Evolutionary conservation across 2,329 filamentous ascomycete species (phyloP), one percentile per base, ranked within the genome.

Genomic region (Xylaria sp.): DNA sequence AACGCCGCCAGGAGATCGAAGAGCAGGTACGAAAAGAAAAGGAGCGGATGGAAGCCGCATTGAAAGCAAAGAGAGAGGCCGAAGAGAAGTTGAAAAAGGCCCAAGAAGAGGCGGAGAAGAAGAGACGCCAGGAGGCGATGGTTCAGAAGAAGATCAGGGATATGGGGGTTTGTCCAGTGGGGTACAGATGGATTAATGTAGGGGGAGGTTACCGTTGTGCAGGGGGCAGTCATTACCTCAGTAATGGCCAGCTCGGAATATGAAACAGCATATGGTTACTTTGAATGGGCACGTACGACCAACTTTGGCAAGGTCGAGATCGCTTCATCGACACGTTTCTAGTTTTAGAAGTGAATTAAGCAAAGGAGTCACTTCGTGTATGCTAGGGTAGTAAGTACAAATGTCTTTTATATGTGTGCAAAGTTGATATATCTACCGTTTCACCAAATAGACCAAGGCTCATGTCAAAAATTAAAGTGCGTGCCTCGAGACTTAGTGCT

Each of bases 191-290:
- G 68, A 68, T 70, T 18, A 51, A 12, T 21, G n/a, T 65, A 42
- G 54, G 47, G 18, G 60, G 18, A n/a, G 68, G 68, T 16, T 70
- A 68, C 32, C 65, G 65, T 18, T 70, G 68, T 29, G 57, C 55
- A 4, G 68, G 60, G 32, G 68, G 68, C n/a, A n/a, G 51, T n/a
- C 69, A 68, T 63, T 65, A 58, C 48, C 60, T 60, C 4, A 65
- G 61, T 29, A 42, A 63, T 50, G 8, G 25, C 9, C 40, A 50
- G 42, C 61, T 63, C 35, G 61, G 61, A 21, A 57, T 63, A 37
- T 63, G 61, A 63, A 27, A 37, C 48, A 13, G 6, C 18, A 21
- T n/a, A 23, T 8, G 23, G 32, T n/a, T 37, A 6, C 53, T 55
- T 2, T n/a, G 12, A 37, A 5, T 3, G 8, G 51, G 18, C 10